Conservation (phyloP, 139 green algal species). For the Tetraselmis striata region DNA sequence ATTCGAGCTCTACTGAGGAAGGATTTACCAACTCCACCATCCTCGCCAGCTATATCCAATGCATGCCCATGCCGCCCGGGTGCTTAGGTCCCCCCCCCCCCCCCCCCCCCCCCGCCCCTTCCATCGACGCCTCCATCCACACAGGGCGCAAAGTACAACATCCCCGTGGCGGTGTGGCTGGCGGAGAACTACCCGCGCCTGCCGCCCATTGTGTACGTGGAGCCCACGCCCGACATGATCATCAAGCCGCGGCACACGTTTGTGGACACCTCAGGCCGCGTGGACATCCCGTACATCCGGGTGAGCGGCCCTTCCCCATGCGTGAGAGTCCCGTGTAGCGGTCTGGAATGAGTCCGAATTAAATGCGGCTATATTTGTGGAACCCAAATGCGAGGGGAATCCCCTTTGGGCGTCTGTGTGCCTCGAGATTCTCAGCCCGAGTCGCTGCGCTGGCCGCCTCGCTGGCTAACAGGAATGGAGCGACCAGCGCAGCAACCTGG, state of each 20-base stretch:
- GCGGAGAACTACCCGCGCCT: conserved; percentile 64
- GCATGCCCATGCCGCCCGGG: background rate
- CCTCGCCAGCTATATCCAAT: background rate
- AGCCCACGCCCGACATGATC: conserved; percentile 82
- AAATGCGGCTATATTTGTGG: no score
- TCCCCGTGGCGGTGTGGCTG: conserved; percentile 82
- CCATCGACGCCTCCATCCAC: background rate
- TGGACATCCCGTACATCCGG: conserved; percentile 12
- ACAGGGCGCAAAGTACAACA: conserved; percentile 85
- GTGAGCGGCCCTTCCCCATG: no score
- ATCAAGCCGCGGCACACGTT: conserved; percentile 71
- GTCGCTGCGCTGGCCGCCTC: no score
- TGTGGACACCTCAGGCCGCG: conserved; percentile 65
- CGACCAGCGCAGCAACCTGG: conserved; percentile 38
- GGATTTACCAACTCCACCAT: no score
- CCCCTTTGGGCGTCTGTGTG: no score
- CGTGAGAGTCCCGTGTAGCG: no score
- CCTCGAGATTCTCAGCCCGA: no score
- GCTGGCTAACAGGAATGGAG: conserved; percentile 29
- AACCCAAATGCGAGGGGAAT: no score
- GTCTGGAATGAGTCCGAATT: no score
- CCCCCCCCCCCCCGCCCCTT: background rate
- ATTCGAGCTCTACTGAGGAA: no score
- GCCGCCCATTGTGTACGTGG: conserved; percentile 70
- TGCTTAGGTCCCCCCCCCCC: background rate